Conservation (phyloP, 176 grass and related monocot genomes). For the Stipa capillata region DNA sequence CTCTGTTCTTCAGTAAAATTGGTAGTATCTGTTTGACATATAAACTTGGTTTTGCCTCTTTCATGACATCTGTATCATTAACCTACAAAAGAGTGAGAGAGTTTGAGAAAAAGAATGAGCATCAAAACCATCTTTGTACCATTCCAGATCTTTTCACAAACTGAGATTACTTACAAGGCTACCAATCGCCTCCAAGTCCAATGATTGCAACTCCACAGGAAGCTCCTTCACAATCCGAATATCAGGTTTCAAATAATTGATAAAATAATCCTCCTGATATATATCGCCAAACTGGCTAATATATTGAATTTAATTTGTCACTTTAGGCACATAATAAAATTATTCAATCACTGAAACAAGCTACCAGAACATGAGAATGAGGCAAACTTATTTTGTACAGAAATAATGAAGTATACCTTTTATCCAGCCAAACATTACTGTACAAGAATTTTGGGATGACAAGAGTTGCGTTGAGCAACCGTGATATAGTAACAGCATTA, state of each 20-base stretch:
- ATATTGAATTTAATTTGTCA: constrained; percentile 57
- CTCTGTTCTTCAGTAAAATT: constrained; percentile 76
- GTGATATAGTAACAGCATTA: constrained; percentile 81
- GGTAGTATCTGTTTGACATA: constrained; percentile 86
- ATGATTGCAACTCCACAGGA: constrained; percentile 68
- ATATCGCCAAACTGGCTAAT: constrained; percentile 98
- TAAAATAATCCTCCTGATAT: constrained; percentile 98
- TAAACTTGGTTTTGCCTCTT: constrained; percentile 93
- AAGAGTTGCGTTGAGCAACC: constrained; percentile 87
- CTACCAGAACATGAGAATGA: background rate
- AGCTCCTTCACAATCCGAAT: constrained; percentile 83
- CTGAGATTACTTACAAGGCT: constrained; percentile 68
- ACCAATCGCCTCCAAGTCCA: constrained; percentile 82
- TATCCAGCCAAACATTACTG: constrained; percentile 93
- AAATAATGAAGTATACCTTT: constrained; percentile 62
- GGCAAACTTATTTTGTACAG: background rate
- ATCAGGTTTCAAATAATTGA: constrained; percentile 91
- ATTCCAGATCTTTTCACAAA: background rate
- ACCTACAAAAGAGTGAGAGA: constrained; percentile 45
- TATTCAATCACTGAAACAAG: background rate
- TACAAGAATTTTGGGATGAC: constrained; percentile 85
- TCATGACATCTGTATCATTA: constrained; percentile 91
- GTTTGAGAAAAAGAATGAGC: constrained; percentile 13
- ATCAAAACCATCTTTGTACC: background rate
- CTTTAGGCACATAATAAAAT: constrained; percentile 8